Conservation (phyloP, 2,329 filamentous ascomycete species). For the Penicillium sp. region DNA sequence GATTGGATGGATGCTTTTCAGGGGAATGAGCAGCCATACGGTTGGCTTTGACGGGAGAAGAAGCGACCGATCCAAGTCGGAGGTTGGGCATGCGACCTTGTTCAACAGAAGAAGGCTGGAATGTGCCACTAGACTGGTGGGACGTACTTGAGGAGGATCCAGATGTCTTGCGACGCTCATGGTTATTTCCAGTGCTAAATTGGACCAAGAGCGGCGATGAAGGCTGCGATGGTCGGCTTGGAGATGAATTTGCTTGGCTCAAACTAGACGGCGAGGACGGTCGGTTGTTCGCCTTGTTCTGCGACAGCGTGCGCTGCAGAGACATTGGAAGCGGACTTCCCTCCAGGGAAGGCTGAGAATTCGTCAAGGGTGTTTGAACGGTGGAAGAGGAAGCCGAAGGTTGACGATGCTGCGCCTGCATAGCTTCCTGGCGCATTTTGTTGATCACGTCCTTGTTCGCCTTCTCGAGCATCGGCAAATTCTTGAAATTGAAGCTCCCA, state of each 20-base stretch:
- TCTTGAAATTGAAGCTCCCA: slow-evolving; percentile 95
- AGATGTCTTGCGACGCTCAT: slow-evolving; percentile 86
- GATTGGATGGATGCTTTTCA: slow-evolving; percentile 61
- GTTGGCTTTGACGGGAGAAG: slow-evolving; percentile 53
- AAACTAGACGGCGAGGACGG: slow-evolving; percentile 82
- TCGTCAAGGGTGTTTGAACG: slow-evolving; percentile 17
- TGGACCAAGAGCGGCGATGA: slow-evolving; percentile 94
- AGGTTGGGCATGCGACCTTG: slow-evolving; percentile 59
- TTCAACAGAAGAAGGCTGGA: slow-evolving; percentile 73
- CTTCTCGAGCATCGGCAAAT: slow-evolving; percentile 91
- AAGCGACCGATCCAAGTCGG: slow-evolving; percentile 51
- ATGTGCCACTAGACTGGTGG: slow-evolving; percentile 67
- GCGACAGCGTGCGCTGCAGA: slow-evolving; percentile 77
- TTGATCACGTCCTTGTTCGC: slow-evolving; percentile 99
- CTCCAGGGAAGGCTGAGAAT: slow-evolving; percentile 63
- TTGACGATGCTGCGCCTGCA: slow-evolving; percentile 64
- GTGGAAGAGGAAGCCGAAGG: slow-evolving; percentile 26
- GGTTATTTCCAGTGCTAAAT: slow-evolving; percentile 80
- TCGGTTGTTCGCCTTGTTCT: slow-evolving; percentile 72
- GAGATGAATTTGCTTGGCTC: slow-evolving; percentile 79
- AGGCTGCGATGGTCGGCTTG: slow-evolving; percentile 77
- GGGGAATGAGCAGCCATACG: slow-evolving; percentile 49
- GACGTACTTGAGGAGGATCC: slow-evolving; percentile 83
- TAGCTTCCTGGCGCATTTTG: slow-evolving; percentile 85
- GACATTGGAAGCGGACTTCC: slow-evolving; percentile 81